Percentiles rank a stretch among this genome's conserved stretches.
phyloP scores from a whole-genome alignment of 805 yeast genomes.

The Kurtzmaniella cleridarum region DNA sequence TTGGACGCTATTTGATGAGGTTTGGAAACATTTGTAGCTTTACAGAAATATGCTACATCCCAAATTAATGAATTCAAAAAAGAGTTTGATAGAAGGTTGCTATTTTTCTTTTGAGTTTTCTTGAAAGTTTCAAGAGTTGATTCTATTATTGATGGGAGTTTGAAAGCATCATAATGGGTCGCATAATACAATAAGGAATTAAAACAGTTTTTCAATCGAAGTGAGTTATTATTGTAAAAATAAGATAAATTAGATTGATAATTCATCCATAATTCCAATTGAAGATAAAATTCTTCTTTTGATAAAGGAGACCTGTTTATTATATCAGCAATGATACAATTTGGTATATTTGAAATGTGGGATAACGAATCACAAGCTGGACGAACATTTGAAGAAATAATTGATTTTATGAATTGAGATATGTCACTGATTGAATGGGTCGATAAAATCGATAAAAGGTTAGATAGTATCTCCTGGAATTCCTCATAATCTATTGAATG shows the following conservation, averaged over 20 bases:
- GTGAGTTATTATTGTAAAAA: conserved; percentile 15
- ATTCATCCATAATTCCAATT: conserved; percentile 30
- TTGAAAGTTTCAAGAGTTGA: conserved; percentile 14
- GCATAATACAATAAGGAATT: conserved; percentile 24
- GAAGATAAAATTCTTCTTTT: conserved; percentile 25
- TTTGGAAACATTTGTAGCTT: not conserved
- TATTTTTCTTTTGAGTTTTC: conserved; percentile 9
- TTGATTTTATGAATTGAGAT: conserved; percentile 26
- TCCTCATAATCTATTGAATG: too few relatives aligned
- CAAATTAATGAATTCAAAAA: conserved; percentile 21
- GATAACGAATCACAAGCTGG: conserved; percentile 28
- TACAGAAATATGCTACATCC: conserved; percentile 17
- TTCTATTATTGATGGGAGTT: conserved; percentile 14
- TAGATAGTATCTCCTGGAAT: not conserved
- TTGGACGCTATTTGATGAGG: conserved; percentile 3
- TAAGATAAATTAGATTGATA: conserved; percentile 19
- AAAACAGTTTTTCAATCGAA: conserved; percentile 15
- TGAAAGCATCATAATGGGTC: conserved; percentile 17
- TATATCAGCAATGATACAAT: conserved; percentile 34
- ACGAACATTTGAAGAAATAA: conserved; percentile 23
- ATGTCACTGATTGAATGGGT: conserved; percentile 8
- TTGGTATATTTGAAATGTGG: conserved; percentile 27
- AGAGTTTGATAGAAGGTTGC: conserved; percentile 12
- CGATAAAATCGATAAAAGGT: not conserved
- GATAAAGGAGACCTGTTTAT: conserved; percentile 32